Base-by-base conservation (phyloP, 2,329 filamentous ascomycete species). In the Escovopsis sp. region DNA sequence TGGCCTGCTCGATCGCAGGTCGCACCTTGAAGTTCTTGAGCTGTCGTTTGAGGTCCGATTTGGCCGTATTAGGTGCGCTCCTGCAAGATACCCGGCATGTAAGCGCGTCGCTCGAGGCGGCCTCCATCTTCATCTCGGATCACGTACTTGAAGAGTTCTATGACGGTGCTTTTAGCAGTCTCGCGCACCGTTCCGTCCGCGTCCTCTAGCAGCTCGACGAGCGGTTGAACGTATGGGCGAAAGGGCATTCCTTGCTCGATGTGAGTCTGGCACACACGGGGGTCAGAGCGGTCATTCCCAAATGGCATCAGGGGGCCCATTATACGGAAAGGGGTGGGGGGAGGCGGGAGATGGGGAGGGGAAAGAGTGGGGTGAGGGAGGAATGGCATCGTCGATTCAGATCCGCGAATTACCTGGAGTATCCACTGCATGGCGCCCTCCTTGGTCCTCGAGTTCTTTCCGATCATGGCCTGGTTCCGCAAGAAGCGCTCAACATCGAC, bases 171-270 rank as follows among this genome's bases (percentile, higher is more conserved):
- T 60, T 90, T 93, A 41, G 87, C 85, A 27, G 73, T 71, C 49
- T 94, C 86, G 53, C 88, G 76, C 43, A 94, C 86, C 57, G 76
- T 78, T 34, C 81, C 79, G 54, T 94, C 88, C 9, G 86, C 81
- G 55, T 94, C 87, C 58, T 94, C 88, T 29, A 94, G 69, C 45
- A 90, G 71, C 36, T 84, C 79, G 61, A 94, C 88, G 28, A 94
- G 67, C 10, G 71, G 69, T 3, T 83, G 79, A 2, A 93, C 86
- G 53, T 92, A 94, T 48, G 64, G 65, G 42, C 84, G 79, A 59
- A 94, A 94, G 27, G 78, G 76, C 44, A 94, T 63, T 27, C 74
- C 76, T 39, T 86, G 72, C 36, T 84, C 79, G 50, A 78, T 72
- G 54, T 90, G 81, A 78, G 88, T 92, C 71, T 85, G 50, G 14